Conservation (phyloP, 495 filamentous ascomycete genomes). For the Alectoria sarmentosa region DNA sequence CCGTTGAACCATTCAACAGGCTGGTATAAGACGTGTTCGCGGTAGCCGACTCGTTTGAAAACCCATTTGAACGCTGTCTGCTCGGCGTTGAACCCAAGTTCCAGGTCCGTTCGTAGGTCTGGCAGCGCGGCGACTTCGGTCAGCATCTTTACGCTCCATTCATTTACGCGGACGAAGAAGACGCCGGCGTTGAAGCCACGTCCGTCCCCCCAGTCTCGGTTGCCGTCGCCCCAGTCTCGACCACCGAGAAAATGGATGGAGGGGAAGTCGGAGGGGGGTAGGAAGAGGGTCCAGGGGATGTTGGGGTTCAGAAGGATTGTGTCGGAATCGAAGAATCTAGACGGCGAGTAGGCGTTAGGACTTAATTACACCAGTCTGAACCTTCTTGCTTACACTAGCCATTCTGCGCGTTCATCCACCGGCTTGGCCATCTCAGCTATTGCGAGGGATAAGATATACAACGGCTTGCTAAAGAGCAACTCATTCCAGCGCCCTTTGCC, state of each 20-base stretch:
- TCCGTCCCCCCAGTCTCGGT: slow-evolving; percentile 29
- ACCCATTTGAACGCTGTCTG: slow-evolving; percentile 32
- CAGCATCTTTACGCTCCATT: slow-evolving; percentile 35
- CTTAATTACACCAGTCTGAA: too few species aligned
- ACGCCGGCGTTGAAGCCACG: slow-evolving; percentile 32
- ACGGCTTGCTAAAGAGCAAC: neutral
- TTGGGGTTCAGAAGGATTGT: slow-evolving; percentile 30
- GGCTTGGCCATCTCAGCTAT: slow-evolving; percentile 1
- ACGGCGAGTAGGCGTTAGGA: neutral
- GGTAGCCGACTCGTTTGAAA: slow-evolving; percentile 28
- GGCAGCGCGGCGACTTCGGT: slow-evolving; percentile 31
- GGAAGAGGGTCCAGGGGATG: slow-evolving; percentile 32
- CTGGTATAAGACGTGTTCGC: slow-evolving; percentile 28
- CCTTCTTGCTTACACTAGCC: too few species aligned
- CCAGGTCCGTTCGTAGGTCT: slow-evolving; percentile 27
- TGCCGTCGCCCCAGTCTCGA: slow-evolving; percentile 29
- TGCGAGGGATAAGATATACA: neutral
- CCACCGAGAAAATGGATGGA: slow-evolving; percentile 14
- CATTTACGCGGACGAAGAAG: slow-evolving; percentile 35
- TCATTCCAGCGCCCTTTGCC: neutral
- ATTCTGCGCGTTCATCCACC: neutral
- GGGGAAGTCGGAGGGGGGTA: slow-evolving; percentile 31
- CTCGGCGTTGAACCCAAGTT: slow-evolving; percentile 29
- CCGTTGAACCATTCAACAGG: slow-evolving; percentile 38
- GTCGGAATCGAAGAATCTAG: slow-evolving; percentile 28